Evolutionary conservation across 2,329 filamentous ascomycete species (phyloP).

Genomic region (Pseudogymnoascus sp.): DNA sequence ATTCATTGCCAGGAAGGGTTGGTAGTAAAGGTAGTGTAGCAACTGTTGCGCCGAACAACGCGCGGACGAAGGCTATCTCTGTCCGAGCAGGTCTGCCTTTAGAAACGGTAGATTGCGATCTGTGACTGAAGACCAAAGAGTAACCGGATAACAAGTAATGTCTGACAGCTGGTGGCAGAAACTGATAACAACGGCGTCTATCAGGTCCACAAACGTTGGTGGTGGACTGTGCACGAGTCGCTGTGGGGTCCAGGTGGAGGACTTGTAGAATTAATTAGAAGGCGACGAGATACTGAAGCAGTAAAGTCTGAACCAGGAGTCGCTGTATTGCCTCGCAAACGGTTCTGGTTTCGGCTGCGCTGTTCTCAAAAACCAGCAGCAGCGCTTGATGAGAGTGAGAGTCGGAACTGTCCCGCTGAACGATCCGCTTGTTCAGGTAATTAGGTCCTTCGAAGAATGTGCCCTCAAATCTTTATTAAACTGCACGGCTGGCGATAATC

Average conservation of each 20-base stretch:
- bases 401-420: neutral
- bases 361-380: neutral
- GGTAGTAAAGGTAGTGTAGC: neutral
- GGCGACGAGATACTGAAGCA: neutral
- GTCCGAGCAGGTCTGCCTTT: neutral
- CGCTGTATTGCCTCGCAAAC: neutral
- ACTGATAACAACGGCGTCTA: neutral
- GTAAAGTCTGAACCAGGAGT: neutral
- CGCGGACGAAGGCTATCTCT: neutral
- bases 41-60: neutral
- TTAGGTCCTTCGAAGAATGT: neutral
- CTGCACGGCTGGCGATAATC: neutral
- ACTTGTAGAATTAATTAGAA: neutral
- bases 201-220: neutral
- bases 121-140: neutral
- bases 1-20: slow-evolving; percentile 26
- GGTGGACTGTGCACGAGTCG: neutral
- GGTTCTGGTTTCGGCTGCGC: neutral
- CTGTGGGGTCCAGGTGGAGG: neutral
- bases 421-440: neutral
- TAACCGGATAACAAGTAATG: neutral
- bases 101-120: neutral
- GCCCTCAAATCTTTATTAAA: neutral
- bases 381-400: neutral
- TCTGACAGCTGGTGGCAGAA: neutral